These are phyloP conservation scores for Protomyces macrosporus DNA, from an alignment of 1,139 yeast genomes.

Conservation along the genomic window DNA sequence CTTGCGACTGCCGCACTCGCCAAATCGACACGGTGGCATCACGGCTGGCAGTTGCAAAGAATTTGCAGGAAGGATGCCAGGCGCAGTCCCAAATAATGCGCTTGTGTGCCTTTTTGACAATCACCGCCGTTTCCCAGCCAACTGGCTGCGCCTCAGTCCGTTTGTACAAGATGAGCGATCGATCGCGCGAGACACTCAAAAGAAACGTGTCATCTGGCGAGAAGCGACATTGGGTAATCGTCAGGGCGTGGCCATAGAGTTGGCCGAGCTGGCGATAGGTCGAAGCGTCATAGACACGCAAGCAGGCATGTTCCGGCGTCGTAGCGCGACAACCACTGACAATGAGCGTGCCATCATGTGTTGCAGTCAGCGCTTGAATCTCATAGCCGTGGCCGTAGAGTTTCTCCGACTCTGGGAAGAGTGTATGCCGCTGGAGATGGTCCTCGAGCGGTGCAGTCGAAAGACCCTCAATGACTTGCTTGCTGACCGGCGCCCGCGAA, in stretches of 20 bases:
- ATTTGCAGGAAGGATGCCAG: constrained; percentile 55
- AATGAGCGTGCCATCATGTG: constrained; percentile 58
- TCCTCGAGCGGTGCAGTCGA: constrained; percentile 75
- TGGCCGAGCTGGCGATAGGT: constrained; percentile 56
- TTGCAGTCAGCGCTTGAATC: constrained; percentile 68
- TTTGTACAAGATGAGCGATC: constrained; percentile 76
- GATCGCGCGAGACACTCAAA: constrained; percentile 82
- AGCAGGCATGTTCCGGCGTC: constrained; percentile 73
- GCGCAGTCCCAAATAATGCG: constrained; percentile 95
- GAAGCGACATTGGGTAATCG: constrained; percentile 76
- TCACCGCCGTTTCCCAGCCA: constrained; percentile 39
- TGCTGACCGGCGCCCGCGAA: constrained; percentile 39
- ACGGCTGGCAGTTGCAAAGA: constrained; percentile 79
- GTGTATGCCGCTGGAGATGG: constrained; percentile 79
- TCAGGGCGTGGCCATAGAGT: constrained; percentile 64
- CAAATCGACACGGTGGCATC: constrained; percentile 76
- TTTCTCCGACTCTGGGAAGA: constrained; percentile 93
- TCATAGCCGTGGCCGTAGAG: constrained; percentile 97
- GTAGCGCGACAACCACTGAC: constrained; percentile 94
- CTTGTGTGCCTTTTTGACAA: constrained; percentile 65
- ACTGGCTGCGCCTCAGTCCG: constrained; percentile 43
- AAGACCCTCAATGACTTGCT: constrained; percentile 36
- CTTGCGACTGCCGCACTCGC: constrained; percentile 42
- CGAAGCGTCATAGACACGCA: constrained; percentile 62
- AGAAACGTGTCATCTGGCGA: constrained; percentile 65